Base-by-base conservation (phyloP, 169 alveolate species). In the Eimeria necatrix region DNA sequence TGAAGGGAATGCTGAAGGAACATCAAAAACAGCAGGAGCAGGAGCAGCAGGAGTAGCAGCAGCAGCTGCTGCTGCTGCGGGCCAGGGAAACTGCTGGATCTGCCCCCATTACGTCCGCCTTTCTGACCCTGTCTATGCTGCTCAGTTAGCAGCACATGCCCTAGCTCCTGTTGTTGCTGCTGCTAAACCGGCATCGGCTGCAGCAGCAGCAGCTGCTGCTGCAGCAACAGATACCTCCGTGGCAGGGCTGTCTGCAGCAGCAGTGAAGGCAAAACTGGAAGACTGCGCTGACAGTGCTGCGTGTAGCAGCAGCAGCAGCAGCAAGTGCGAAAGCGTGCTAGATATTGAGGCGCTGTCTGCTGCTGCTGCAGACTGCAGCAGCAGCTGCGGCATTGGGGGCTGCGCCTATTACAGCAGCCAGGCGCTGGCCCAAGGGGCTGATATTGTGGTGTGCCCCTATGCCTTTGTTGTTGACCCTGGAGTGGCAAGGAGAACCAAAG, bases 391-490 rank as follows among this genome's bases (percentile, higher is more conserved):
- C 26, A 7, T 56, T 5, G 91, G 91, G 26, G 91, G 78, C 32
- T 84, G 91, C 51, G 85, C 85, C 8, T 74, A 74, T 0, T 74
- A 74, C 56, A 74, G 78, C 24, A 84, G 78, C 53, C 91, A 53
- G 32, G 76, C 91, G 32, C 78, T 84, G 14, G 52, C 52, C 12
- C 74, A 18, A 18, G 59, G n/a, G 53, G 91, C 91, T 12, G 91
- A 84, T 68, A 32, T 84, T 4, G 59, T 84, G 10, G 78, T 84
- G 16, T 84, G 80, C 41, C 91, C 91, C 20, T 84, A 84, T 3
- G 20, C 70, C 8, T 84, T 53, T 68, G 91, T 84, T 32, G n/a
- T 84, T 0, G 91, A 84, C 32, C 91, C 91, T 4, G 91, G 78
- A 16, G 91, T 84, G 20, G 51, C 91, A 6, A 32, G 59, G n/a